Evolutionary conservation across 768 basidiomycete genomes (phyloP).

Genomic region (Boletus vermiculosoides): DNA sequence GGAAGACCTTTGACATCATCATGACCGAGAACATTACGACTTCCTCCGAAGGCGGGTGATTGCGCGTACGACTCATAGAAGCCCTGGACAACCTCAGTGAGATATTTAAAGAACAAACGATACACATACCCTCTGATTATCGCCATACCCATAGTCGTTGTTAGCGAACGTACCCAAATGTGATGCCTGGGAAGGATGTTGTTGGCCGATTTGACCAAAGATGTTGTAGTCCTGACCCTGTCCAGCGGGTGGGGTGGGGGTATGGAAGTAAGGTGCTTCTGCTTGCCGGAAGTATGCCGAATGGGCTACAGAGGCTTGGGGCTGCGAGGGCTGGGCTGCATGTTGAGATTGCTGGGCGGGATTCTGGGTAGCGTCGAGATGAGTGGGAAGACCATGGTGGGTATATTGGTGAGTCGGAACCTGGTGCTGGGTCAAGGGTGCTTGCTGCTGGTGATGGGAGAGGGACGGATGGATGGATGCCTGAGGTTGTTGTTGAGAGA

Average conservation of each 20-base stretch:
- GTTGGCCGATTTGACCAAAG: slow-evolving; percentile 62
- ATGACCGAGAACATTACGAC: slow-evolving; percentile 61
- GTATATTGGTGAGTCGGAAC: slow-evolving; percentile 47
- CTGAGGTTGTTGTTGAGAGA: slow-evolving; percentile 35
- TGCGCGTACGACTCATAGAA: slow-evolving; percentile 78
- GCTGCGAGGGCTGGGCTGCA: slow-evolving; percentile 34
- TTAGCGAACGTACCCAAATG: slow-evolving; percentile 55
- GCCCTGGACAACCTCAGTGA: slow-evolving; percentile 42
- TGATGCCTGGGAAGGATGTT: slow-evolving; percentile 52
- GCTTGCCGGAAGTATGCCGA: slow-evolving; percentile 66
- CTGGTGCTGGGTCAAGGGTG: slow-evolving; percentile 38
- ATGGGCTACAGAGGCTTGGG: slow-evolving; percentile 60
- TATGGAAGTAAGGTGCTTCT: slow-evolving; percentile 73
- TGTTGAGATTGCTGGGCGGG: slow-evolving; percentile 44
- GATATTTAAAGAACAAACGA: background rate
- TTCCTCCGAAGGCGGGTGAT: slow-evolving; percentile 58
- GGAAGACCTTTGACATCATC: slow-evolving; percentile 76
- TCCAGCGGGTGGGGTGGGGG: slow-evolving; percentile 69
- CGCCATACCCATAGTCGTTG: slow-evolving; percentile 67
- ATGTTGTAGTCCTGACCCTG: slow-evolving; percentile 62
- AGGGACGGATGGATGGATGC: slow-evolving; percentile 28
- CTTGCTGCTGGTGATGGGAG: slow-evolving; percentile 35
- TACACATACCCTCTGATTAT: slow-evolving; percentile 59
- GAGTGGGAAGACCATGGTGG: slow-evolving; percentile 61
- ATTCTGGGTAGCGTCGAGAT: slow-evolving; percentile 58